Percentiles rank a stretch among this genome's conserved stretches.
phyloP scores from a whole-genome alignment of 257 asterid genomes.

The Ilex aquifolium region DNA sequence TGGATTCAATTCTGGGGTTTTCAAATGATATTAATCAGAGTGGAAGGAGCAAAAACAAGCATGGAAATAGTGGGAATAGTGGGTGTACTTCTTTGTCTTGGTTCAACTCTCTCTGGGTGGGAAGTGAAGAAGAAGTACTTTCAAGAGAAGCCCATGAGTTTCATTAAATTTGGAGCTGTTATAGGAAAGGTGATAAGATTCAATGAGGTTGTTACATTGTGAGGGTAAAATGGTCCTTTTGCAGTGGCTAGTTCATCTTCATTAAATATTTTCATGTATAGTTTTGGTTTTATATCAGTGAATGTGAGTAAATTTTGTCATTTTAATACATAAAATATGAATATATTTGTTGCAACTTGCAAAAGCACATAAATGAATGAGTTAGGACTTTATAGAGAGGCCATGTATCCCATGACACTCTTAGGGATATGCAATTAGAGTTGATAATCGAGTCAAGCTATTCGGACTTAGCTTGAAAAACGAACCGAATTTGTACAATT shows the following conservation, averaged over 20 bases:
- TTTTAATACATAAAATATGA: no score
- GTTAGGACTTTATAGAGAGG: no score
- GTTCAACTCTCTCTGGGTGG: slow-evolving; percentile 8
- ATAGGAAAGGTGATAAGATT: slow-evolving; percentile 9
- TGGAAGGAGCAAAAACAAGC: slow-evolving; percentile 61
- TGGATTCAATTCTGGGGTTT: slow-evolving; percentile 7
- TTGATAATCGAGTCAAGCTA: no score
- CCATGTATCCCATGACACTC: no score
- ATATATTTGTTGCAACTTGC: no score
- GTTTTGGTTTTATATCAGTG: not conserved
- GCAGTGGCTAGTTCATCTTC: not conserved
- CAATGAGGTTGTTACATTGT: slow-evolving; percentile 15
- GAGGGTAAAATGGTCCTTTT: slow-evolving; percentile 22
- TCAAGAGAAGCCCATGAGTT: slow-evolving; percentile 73
- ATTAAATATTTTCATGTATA: slow-evolving; percentile 18
- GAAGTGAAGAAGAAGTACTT: slow-evolving; percentile 10
- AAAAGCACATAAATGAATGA: no score
- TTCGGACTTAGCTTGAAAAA: no score
- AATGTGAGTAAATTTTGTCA: not conserved
- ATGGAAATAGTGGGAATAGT: slow-evolving; percentile 46
- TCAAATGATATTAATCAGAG: not conserved
- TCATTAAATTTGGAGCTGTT: slow-evolving; percentile 44
- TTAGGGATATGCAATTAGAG: no score
- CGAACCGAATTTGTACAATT: no score
- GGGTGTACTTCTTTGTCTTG: slow-evolving; percentile 4